phyloP scores from a whole-genome alignment of 1,284 basidiomycete species.

The Earliella scabrosa region DNA sequence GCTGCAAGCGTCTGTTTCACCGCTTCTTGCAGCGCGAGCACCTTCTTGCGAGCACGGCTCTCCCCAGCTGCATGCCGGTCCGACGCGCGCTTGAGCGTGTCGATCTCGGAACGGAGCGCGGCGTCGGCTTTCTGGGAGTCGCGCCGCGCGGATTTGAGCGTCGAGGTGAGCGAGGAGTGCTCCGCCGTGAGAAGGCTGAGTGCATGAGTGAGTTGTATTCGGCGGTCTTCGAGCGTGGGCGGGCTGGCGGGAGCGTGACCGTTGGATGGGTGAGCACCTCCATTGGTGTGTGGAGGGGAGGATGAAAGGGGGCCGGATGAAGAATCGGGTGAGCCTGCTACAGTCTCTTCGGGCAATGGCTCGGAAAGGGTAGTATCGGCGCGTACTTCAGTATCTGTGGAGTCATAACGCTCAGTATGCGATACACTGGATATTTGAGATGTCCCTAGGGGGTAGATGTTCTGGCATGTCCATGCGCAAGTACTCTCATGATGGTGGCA shows the following conservation, averaged over 20 bases:
- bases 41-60: constrained; percentile 71
- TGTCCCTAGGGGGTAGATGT: too few relatives aligned
- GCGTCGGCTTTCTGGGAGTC: constrained; percentile 79
- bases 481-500: too few relatives aligned
- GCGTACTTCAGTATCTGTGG: constrained; percentile 22
- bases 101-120: constrained; percentile 74
- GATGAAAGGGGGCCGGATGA: constrained; percentile 15
- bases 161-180: constrained; percentile 58
- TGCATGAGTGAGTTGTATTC: constrained; percentile 61
- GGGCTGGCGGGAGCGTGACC: constrained; percentile 10
- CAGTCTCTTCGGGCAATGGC: constrained; percentile 13
- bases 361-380: constrained; percentile 19
- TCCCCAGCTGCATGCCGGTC: constrained; percentile 72
- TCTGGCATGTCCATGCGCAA: too few relatives aligned
- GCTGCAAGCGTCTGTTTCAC: constrained; percentile 68
- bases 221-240: constrained; percentile 59
- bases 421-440: too few relatives aligned
- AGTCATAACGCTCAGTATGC: too few relatives aligned
- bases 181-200: constrained; percentile 61
- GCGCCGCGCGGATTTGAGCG: constrained; percentile 69
- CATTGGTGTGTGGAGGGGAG: constrained; percentile 15
- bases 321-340: constrained; percentile 15
- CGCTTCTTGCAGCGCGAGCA: constrained; percentile 77
- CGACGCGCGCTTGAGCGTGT: constrained; percentile 70
- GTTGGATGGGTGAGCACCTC: constrained; percentile 1